A percentile compares a stretch with the other conserved stretches of the same genome.
phyloP scores from a whole-genome alignment of 2,329 filamentous ascomycete species.

The Diaporthe citri region DNA sequence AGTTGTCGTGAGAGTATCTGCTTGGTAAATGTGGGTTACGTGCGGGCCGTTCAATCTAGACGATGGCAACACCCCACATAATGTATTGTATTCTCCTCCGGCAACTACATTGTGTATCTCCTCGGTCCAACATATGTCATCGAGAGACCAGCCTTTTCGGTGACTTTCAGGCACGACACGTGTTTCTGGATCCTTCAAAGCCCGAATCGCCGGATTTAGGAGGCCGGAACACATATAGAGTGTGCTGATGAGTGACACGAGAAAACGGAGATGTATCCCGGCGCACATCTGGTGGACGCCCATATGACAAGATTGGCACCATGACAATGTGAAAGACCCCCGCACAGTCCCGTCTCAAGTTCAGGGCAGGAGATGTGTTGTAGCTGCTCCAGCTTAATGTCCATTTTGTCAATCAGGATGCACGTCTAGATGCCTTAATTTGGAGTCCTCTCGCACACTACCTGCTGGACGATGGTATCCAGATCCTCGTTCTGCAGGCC shows the following conservation, averaged over 20 bases:
- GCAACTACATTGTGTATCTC: background rate
- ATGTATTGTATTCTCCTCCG: background rate
- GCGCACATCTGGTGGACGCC: no score
- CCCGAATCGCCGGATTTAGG: background rate
- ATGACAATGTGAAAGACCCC: background rate
- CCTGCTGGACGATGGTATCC: conserved; percentile 54
- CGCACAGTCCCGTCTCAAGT: background rate
- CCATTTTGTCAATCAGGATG: background rate
- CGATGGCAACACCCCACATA: no score
- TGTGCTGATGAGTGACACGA: background rate
- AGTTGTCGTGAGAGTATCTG: background rate
- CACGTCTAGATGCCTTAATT: background rate
- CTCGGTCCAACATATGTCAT: background rate
- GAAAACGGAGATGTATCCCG: background rate
- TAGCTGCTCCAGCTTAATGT: background rate
- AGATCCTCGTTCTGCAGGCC: conserved; percentile 61
- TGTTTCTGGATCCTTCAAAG: background rate
- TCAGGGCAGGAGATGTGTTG: background rate
- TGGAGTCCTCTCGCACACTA: conserved; percentile 44
- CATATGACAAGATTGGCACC: background rate
- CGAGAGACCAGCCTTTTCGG: background rate
- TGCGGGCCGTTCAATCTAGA: no score
- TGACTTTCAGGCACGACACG: background rate
- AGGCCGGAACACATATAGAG: background rate
- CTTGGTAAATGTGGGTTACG: background rate